Evolutionary conservation across 805 yeast species (phyloP).

Genomic region (Hagleromyces aurorensis): DNA sequence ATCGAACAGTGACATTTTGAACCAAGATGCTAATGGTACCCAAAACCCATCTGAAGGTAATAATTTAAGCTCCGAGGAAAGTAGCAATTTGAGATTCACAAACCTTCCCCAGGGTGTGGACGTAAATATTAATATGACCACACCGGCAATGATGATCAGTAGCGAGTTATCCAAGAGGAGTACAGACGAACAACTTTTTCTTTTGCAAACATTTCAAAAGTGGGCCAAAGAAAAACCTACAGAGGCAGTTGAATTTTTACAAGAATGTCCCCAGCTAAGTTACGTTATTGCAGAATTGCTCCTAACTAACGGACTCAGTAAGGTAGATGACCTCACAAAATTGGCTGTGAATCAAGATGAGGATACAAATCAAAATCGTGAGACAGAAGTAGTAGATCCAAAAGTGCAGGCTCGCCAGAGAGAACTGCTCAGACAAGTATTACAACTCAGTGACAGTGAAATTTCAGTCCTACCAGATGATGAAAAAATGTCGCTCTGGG

Average conservation of each 20-base stretch:
- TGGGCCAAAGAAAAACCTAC: slow-evolving; percentile 52
- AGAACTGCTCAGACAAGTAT: slow-evolving; percentile 43
- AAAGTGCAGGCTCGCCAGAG: slow-evolving; percentile 32
- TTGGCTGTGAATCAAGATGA: slow-evolving; percentile 27
- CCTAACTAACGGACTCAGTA: slow-evolving; percentile 32
- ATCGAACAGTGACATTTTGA: slow-evolving; percentile 37
- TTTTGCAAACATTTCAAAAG: slow-evolving; percentile 34
- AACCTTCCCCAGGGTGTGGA: slow-evolving; percentile 50
- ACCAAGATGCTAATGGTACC: slow-evolving; percentile 7
- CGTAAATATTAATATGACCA: slow-evolving; percentile 33
- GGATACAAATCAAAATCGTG: slow-evolving; percentile 11
- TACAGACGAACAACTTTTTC: slow-evolving; percentile 21
- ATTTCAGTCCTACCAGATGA: slow-evolving; percentile 42
- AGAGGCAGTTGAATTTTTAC: slow-evolving; percentile 50
- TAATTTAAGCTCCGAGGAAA: slow-evolving; percentile 7
- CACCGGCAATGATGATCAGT: slow-evolving; percentile 33
- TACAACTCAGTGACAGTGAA: slow-evolving; percentile 46
- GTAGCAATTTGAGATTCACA: slow-evolving; percentile 28
- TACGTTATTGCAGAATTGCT: slow-evolving; percentile 76
- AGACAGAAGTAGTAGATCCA: slow-evolving; percentile 17
- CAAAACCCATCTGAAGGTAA: slow-evolving; percentile 6
- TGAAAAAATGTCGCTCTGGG: slow-evolving; percentile 37
- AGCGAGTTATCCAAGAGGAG: slow-evolving; percentile 24
- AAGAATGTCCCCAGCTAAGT: slow-evolving; percentile 70
- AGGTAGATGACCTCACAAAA: slow-evolving; percentile 30